These are phyloP conservation scores for Yamadazyma nakazawae DNA, from an alignment of 805 yeast genomes.

Conservation along the genomic window DNA sequence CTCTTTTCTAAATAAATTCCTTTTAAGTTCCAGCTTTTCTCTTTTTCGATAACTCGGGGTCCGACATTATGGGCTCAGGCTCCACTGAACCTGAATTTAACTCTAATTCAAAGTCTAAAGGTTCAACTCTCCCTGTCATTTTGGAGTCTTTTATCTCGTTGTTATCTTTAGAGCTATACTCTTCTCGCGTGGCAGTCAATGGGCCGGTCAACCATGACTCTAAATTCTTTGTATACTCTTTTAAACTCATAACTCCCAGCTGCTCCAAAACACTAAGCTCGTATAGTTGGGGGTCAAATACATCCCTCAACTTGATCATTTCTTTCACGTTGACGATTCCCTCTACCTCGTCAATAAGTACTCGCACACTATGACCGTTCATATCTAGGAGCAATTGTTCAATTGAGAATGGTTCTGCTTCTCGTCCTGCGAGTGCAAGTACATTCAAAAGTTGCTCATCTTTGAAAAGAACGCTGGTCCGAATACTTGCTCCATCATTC, in stretches of 20 bases:
- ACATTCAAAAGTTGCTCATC: background rate
- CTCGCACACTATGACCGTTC: background rate
- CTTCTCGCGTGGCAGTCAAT: background rate
- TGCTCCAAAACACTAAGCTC: conserved; percentile 22
- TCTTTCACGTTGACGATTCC: conserved; percentile 16
- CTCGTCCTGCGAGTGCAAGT: background rate
- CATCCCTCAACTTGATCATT: conserved; percentile 26
- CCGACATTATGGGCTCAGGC: background rate
- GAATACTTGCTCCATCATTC: conserved; percentile 10
- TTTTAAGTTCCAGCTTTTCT: background rate
- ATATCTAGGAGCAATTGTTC: conserved; percentile 13
- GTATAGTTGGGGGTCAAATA: conserved; percentile 23
- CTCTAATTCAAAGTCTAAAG: background rate
- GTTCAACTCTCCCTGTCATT: background rate
- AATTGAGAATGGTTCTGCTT: conserved; percentile 8
- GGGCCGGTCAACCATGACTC: conserved; percentile 8
- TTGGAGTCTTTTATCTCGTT: background rate
- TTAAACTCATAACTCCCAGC: conserved; percentile 18
- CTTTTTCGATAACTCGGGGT: background rate
- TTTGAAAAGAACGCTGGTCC: conserved; percentile 15
- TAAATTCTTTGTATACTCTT: conserved; percentile 14
- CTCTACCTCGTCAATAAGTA: conserved; percentile 24
- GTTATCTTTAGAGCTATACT: background rate
- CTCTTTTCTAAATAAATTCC: no score
- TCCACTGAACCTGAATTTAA: background rate